Evolutionary conservation across 139 green algal genomes (phyloP).

Genomic region (Volvox africanus): DNA sequence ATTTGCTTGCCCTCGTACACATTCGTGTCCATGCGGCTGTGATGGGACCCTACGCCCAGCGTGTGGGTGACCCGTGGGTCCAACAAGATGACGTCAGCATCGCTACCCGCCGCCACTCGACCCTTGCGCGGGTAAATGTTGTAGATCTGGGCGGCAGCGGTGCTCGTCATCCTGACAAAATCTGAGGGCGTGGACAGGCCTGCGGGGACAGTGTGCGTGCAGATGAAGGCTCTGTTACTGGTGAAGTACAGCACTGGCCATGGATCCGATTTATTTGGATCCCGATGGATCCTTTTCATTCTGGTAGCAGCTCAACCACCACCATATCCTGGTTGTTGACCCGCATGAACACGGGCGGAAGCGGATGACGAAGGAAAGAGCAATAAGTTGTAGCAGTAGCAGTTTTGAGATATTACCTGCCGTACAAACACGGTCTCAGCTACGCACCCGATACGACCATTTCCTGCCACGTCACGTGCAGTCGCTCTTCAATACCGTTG

Average conservation of each 20-base stretch:
- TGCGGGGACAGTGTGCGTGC: too few relatives aligned
- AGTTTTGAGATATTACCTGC: too few relatives aligned
- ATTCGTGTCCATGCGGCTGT: constrained; percentile 94
- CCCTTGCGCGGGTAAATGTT: constrained; percentile 95
- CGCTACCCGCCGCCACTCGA: constrained; percentile 81
- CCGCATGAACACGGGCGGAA: too few relatives aligned
- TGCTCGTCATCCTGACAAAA: constrained; percentile 90
- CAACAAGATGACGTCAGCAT: constrained; percentile 96
- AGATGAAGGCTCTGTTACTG: too few relatives aligned
- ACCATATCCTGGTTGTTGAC: too few relatives aligned
- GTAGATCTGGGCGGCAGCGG: constrained; percentile 88
- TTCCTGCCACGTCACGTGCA: constrained; percentile 91
- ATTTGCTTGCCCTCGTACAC: constrained; percentile 91
- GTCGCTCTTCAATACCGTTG: constrained; percentile 95
- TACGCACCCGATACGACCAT: constrained; percentile 85
- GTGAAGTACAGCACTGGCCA: too few relatives aligned
- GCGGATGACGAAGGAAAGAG: too few relatives aligned
- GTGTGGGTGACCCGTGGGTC: constrained; percentile 83
- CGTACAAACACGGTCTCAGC: too few relatives aligned
- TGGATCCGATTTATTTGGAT: too few relatives aligned
- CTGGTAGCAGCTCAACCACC: too few relatives aligned
- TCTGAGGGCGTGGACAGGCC: constrained; percentile 82
- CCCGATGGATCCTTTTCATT: too few relatives aligned
- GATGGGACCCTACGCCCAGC: constrained; percentile 82
- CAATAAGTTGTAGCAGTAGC: too few relatives aligned